Base-by-base conservation (phyloP, 495 filamentous ascomycete species). In the Acidiella bohemica region DNA sequence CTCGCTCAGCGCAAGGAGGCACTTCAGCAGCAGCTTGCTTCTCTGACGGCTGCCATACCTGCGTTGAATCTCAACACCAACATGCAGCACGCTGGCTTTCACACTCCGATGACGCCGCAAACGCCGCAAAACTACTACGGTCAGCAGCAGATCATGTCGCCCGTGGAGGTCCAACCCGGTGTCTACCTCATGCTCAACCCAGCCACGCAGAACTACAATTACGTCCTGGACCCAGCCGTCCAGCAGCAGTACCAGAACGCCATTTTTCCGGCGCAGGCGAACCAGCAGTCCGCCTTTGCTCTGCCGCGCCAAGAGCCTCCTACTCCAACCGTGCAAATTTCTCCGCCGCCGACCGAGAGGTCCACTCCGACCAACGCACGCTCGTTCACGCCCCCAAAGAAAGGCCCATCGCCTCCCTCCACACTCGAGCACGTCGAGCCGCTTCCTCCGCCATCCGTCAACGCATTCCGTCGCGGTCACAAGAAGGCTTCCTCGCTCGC, bases 381-480 rank as follows among this genome's bases (percentile, higher is more conserved):
- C 56, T 73, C 70, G 45, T 67, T 70, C 40, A 79, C 81, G 25
- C 82, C 84, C 34, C 82, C 81, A 2, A 80, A 78, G 59, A 71
- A 75, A 61, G 74, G 61, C 45, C 71, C 60, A 47, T 75, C 62
- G 41, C 73, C 68, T 1, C 73, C 74, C 5, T 60, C 65, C 28
- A 33, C 32, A 1, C 12, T 39, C 4, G 48, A 51, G 34, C 80
- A 87, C 32, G 69, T 77, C 11, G 66, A 69, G 32, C 80, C 81
- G 5, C 69, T 88, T 27, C 83, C 84, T 23, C 82, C 80, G 3
- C 81, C 81, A 41, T 84, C 82, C 35, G 73, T 76, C 25, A 84
- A 80, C 50, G 81, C 84, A 12, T 94, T 93, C 64, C 87, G 87
- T 40, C 81, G 84, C 41, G 80, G 83, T 22, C 86, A 96, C 63